phyloP scores from a whole-genome alignment of 2,329 filamentous ascomycete genomes.

The Penicillium sp. region DNA sequence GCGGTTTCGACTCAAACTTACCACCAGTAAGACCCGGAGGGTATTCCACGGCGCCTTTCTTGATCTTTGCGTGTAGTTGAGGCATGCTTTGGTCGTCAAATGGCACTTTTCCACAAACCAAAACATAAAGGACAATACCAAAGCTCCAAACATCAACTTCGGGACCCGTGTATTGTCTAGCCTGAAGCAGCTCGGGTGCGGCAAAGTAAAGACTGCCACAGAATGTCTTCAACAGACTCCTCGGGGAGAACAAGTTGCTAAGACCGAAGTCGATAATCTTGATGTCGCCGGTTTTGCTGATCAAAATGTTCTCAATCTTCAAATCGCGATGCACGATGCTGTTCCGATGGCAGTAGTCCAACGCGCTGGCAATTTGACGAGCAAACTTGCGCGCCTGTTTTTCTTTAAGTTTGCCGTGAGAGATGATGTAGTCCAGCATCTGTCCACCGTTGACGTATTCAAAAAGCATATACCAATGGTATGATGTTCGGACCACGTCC shows the following conservation, averaged over 20 bases:
- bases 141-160: constrained; percentile 99
- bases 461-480: constrained; percentile 99
- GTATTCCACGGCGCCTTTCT: constrained; percentile 94
- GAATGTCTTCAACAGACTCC: constrained; percentile 87
- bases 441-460: constrained; percentile 98
- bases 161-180: constrained; percentile 89
- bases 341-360: constrained; percentile 97
- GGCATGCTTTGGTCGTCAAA: constrained; percentile 99
- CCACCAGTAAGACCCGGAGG: constrained; percentile 88
- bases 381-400: constrained; percentile 98
- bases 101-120: constrained; percentile 96
- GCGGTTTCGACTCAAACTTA: constrained; percentile 49
- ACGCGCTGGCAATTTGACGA: constrained; percentile 90
- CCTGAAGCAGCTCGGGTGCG: constrained; percentile 89
- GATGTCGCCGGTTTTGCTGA: constrained; percentile 98
- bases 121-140: constrained; percentile 93
- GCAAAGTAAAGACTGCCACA: constrained; percentile 98
- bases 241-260: constrained; percentile 91
- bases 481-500: constrained; percentile 91
- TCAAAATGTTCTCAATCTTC: constrained; percentile 99
- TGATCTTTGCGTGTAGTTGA: constrained; percentile 96
- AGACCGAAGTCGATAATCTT: constrained; percentile 99
- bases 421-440: constrained; percentile 99
- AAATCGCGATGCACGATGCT: constrained; percentile 96
- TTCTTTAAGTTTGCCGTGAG: constrained; percentile 94